Percentiles rank a stretch among this genome's conserved stretches.
Evolutionary conservation across 129 eudicot genomes (phyloP).

Genomic region (Smallanthus sonchifolius): DNA sequence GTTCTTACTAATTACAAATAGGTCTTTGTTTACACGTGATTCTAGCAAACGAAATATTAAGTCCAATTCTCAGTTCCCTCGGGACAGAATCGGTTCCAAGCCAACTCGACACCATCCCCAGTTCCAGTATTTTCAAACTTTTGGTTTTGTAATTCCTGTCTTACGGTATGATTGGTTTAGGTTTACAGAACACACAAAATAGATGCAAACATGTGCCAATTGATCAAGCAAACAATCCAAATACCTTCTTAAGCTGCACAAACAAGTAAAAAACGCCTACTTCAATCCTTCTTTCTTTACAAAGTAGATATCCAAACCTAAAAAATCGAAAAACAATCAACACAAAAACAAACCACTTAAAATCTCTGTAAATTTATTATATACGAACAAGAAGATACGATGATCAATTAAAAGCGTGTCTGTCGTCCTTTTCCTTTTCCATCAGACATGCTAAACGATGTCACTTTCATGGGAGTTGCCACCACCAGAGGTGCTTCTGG

Average conservation of each 20-base stretch:
- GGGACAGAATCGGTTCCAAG: no score
- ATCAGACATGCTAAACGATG: constrained; percentile 87
- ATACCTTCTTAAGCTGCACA: constrained; percentile 16
- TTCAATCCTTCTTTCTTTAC: constrained; percentile 3
- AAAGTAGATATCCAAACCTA: constrained; percentile 11
- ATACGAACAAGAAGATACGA: background rate
- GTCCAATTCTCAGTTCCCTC: no score
- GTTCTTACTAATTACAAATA: no score
- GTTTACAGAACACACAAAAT: background rate
- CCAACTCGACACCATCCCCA: no score
- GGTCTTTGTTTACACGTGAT: no score
- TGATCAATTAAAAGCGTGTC: background rate
- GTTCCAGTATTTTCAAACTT: no score
- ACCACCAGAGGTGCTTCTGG: constrained; percentile 96
- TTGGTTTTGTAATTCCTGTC: no score
- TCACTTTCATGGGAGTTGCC: constrained; percentile 83
- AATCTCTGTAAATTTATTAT: background rate
- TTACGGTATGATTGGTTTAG: no score
- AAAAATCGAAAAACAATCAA: background rate
- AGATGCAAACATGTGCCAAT: background rate
- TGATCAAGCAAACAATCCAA: background rate
- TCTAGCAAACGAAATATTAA: no score
- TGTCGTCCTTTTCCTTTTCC: constrained; percentile 29
- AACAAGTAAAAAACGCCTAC: background rate
- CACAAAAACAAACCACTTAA: constrained; percentile 13